Conservation (phyloP, 257 asterid species). For the Capsicum baccatum region DNA sequence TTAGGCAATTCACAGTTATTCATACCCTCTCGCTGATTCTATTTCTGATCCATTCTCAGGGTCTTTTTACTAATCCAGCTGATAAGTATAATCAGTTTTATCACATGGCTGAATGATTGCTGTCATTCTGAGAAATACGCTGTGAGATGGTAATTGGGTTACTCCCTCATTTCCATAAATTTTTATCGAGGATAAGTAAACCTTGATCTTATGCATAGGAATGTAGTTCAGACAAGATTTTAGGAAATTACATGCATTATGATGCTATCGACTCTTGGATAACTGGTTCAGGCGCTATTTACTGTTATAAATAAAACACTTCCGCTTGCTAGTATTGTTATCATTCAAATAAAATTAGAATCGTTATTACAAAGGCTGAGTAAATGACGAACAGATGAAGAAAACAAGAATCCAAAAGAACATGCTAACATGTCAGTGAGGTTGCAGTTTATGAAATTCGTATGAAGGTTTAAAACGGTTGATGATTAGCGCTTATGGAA, state of each 20-base stretch:
- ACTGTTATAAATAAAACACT: not conserved
- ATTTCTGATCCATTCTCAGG: constrained; percentile 39
- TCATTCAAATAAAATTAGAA: not conserved
- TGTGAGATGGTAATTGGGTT: constrained; percentile 47
- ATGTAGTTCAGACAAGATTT: not conserved
- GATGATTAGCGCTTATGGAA: constrained; percentile 22
- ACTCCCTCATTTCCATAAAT: not conserved
- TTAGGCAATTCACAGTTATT: not conserved
- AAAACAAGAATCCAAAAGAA: constrained; percentile 18
- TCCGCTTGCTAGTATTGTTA: not conserved
- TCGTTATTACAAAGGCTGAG: not conserved
- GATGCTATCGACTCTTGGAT: not conserved
- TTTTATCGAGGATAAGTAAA: not conserved
- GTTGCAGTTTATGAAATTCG: not conserved
- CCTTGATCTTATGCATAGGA: constrained; percentile 15
- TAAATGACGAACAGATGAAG: not conserved
- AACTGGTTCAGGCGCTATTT: not conserved
- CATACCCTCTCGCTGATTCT: not conserved
- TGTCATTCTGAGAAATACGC: constrained; percentile 50
- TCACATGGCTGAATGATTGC: constrained; percentile 55
- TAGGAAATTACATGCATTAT: not conserved
- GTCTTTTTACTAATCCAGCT: constrained; percentile 58
- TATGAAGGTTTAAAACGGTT: not conserved
- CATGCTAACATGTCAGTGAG: not conserved
- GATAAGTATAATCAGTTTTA: constrained; percentile 57